Conservation (phyloP, 805 yeast genomes). For the Vanderwaltozyma polyspora region DNA sequence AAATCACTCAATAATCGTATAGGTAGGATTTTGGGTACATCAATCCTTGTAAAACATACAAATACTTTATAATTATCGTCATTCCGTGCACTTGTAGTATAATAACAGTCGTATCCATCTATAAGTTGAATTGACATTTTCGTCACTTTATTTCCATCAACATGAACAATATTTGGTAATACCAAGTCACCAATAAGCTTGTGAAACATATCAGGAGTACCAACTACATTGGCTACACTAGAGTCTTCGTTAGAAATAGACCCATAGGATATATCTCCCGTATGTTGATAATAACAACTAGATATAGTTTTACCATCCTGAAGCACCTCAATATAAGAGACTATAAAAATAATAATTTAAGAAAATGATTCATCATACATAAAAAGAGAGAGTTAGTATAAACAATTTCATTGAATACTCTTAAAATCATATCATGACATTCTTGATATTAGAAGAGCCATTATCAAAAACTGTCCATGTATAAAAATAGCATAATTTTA, state of each 20-base stretch:
- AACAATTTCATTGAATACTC: no score
- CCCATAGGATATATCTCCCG: conserved; percentile 13
- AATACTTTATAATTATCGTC: conserved; percentile 8
- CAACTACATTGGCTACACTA: conserved; percentile 6
- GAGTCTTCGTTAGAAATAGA: conserved; percentile 9
- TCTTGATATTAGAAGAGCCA: no score
- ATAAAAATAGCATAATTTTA: no score
- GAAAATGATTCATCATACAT: no score
- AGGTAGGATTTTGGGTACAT: conserved; percentile 24
- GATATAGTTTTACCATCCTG: conserved; percentile 14
- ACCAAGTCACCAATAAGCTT: conserved; percentile 22
- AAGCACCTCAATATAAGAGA: conserved; percentile 22
- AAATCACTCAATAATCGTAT: conserved; percentile 24
- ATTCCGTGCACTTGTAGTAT: conserved; percentile 14
- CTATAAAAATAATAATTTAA: not conserved
- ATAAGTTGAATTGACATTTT: conserved; percentile 25
- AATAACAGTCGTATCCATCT: conserved; percentile 27
- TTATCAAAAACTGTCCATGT: no score
- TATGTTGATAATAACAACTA: conserved; percentile 14
- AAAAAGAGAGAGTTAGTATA: not conserved
- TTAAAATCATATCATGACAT: no score
- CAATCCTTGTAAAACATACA: conserved; percentile 19
- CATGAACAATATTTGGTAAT: conserved; percentile 21
- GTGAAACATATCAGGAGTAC: conserved; percentile 16
- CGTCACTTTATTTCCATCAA: conserved; percentile 26